Base-by-base conservation (phyloP, 306 rosid genomes). In the Citrullus mucosospermus region DNA sequence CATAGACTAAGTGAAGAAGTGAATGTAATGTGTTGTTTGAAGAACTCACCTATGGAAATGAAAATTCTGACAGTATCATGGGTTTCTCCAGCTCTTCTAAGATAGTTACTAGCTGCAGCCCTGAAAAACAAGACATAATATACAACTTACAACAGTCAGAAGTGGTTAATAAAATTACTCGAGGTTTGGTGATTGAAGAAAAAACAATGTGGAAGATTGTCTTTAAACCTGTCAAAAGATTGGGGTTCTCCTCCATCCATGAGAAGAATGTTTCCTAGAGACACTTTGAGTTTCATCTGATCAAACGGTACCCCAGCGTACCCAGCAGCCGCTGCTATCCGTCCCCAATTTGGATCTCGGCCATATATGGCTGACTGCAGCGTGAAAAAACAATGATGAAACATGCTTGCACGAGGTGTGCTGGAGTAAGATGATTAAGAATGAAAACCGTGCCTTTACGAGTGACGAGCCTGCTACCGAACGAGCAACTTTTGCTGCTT, bases 321-420 rank as follows among this genome's bases (percentile, higher is more conserved):
- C 62, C 97, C 99, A 34, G 99, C 96, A 25, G 99, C 97, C 32
- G 86, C 85, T 30, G 97, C 99, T 51, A 95, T 92, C 73, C 97
- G 97, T 70, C 99, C 99, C 99, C 99, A 95, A 32, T 95, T 92
- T 53, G 99, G 97, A 79, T 91, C 99, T 90, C 97, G 87, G 43
- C 98, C 98, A 65, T 90, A 91, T 63, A 91, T 83, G 66, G 98
- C 97, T 53, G 98, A 92, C 97, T 93, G 88, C 73, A 76, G 67
- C 58, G 50, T 28, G 60, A 30, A 30, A 82, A 82, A 51, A 80
- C 8, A 62, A 6, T 56, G 22, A 53, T 76, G 70, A 81, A 69
- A 63, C 48, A 65, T 72, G 57, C 32, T 51, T 50, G 80, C 60
- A 71, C 44, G 69, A 17, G 43, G 43, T 53, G 57, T n/a, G 56